Evolutionary conservation across 495 filamentous ascomycete species (phyloP).

Genomic region (Trichoderma parareesei): DNA sequence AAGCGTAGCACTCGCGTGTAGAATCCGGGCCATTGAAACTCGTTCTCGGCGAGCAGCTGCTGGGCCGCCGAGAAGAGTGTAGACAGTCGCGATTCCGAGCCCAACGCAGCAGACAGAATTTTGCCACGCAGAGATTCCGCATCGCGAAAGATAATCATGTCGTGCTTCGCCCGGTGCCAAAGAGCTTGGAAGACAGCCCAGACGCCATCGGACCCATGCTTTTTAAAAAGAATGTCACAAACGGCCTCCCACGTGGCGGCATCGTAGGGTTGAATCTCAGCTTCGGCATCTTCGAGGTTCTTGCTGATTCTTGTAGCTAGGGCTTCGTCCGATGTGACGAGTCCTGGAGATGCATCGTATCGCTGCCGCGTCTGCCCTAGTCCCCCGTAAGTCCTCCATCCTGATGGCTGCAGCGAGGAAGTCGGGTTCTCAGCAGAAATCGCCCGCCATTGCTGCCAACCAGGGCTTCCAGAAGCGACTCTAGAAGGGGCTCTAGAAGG

Average conservation of each 20-base stretch:
- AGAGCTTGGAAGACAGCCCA: slow-evolving; percentile 5
- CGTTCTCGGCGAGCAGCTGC: slow-evolving; percentile 18
- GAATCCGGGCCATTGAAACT: slow-evolving; percentile 38
- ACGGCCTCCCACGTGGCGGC: neutral
- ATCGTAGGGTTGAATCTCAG: slow-evolving; percentile 4
- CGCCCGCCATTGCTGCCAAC: slow-evolving; percentile 1
- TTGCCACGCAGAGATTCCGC: neutral
- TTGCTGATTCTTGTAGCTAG: neutral
- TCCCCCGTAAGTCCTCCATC: slow-evolving; percentile 3
- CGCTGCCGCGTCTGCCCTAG: slow-evolving; percentile 10
- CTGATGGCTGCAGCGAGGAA: slow-evolving; percentile 3
- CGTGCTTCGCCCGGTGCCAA: neutral
- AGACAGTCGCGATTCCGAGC: neutral
- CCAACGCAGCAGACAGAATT: neutral
- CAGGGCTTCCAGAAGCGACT: neutral
- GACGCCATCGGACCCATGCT: slow-evolving; percentile 5
- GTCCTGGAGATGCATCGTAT: neutral
- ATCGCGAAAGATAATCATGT: slow-evolving; percentile 5
- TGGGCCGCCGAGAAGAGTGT: neutral
- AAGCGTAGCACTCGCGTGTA: slow-evolving; percentile 26
- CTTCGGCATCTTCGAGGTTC: neutral
- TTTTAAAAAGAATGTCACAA: neutral
- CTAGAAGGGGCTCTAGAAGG: neutral
- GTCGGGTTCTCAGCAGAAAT: neutral
- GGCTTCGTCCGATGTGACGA: neutral